Evolutionary conservation across 2,329 filamentous ascomycete genomes (phyloP), one percentile per base, ranked within the genome.

Genomic region (Alternaria sp.): DNA sequence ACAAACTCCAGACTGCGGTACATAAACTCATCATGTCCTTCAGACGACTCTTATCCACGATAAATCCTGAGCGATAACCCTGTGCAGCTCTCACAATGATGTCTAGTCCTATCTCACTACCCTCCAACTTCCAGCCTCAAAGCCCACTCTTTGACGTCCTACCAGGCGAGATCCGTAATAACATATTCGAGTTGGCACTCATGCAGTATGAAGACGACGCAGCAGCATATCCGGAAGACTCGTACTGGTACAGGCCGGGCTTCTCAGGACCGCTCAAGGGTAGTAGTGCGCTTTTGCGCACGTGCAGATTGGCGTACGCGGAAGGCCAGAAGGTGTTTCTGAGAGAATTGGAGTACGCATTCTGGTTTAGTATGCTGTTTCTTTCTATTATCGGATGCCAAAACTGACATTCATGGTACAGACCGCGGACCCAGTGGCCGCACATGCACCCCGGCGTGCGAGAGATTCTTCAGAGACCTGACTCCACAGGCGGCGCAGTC

Each of bases 301-400:
- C 60, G 4, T 63, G 60, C 44, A 54, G 38, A 46, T 16, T 59
- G 28, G 57, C 57, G 18, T 60, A 60, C 34, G 36, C 34, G 25
- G 60, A 63, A 18, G 60, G 60, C 0, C 53, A 60, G 20, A 60
- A 60, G 43, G 57, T 63, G 7, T 63, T 57, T 27, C 16, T 63
- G 11, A 55, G 46, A 22, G 51, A 62, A 2, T 41, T 62, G 4
- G 60, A 62, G 28, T 52, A 45, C 46, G 60, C 60, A 1, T 62
- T 62, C 10, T 62, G 60, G 60, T 62, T 62, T 28, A 45, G 60
- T 62, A 59, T 9, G 46, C 27, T n/a, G 25, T n/a, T 7, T 20
- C 34, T 20, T 5, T 14, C n/a, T 3, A 16, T 16, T 3, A 7
- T 11, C 8, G 3, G n/a, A 16, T 44, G 12, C 16, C 1, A 11